phyloP scores from a whole-genome alignment of 345 rosid species.

The Tarenaya hassleriana region DNA sequence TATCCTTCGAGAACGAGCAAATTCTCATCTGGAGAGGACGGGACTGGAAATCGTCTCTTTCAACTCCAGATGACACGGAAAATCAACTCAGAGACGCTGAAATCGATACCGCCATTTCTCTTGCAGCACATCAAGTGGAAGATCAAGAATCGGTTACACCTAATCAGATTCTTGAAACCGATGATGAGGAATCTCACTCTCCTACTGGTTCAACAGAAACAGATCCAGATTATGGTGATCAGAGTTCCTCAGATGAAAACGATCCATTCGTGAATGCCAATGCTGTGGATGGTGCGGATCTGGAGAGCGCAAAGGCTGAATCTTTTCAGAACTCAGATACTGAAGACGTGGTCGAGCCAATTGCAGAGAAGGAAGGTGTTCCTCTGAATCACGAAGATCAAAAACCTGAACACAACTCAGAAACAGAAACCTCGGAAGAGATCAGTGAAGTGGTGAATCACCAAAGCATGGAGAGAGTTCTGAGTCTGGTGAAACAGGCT shows the following conservation, averaged over 20 bases:
- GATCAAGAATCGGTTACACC: slow-evolving; percentile 19
- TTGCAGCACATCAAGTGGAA: slow-evolving; percentile 25
- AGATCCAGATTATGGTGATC: slow-evolving; percentile 20
- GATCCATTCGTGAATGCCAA: too few species aligned
- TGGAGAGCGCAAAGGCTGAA: slow-evolving; percentile 6
- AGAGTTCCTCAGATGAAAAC: not conserved
- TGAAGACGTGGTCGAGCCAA: slow-evolving; percentile 13
- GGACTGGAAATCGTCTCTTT: slow-evolving; percentile 56
- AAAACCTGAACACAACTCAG: slow-evolving; percentile 20
- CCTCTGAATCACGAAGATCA: slow-evolving; percentile 7
- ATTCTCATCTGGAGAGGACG: slow-evolving; percentile 84
- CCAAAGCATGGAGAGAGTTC: slow-evolving; percentile 35
- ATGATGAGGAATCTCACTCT: slow-evolving; percentile 13
- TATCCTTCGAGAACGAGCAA: slow-evolving; percentile 73
- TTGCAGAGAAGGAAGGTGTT: not conserved
- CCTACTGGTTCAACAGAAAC: slow-evolving; percentile 19
- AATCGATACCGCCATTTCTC: slow-evolving; percentile 21
- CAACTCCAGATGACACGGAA: slow-evolving; percentile 27
- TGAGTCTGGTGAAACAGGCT: slow-evolving; percentile 55
- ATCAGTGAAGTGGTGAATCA: slow-evolving; percentile 2
- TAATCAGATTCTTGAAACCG: slow-evolving; percentile 16
- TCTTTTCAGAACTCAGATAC: slow-evolving; percentile 6
- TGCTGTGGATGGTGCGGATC: not conserved
- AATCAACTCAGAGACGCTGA: slow-evolving; percentile 23
- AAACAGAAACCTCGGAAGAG: slow-evolving; percentile 29